Evolutionary conservation across 768 basidiomycete genomes (phyloP), one percentile per base, ranked within the genome.

Genomic region (Psilocybe tampanensis): DNA sequence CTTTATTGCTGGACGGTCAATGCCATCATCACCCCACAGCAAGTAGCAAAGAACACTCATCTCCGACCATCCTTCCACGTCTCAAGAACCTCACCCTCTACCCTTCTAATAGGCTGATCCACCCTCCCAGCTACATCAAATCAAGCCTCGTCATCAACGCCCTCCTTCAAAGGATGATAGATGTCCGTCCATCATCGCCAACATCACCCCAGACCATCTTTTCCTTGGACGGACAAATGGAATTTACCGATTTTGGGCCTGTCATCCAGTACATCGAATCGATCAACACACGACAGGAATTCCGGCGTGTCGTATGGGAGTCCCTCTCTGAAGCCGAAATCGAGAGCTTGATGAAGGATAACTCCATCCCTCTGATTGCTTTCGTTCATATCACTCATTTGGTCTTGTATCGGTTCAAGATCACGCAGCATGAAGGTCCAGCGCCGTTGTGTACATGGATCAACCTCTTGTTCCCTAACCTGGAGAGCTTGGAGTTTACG

Each of bases 201-300:
- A 9, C 24, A 4, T 52, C 41, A 1, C 17, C 8, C 13, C 39
- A 13, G 4, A 39, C 60, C 17, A 15, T 32, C 4, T 60, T 56
- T 33, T 24, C 58, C 11, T 59, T 66, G 7, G 62, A 66, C 22
- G 60, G 53, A 1, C 62, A 66, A 21, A 60, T 59, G 52, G 65
- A 66, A 19, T 63, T 60, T 42, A 66, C 56, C 15, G 62, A 63
- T 23, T 61, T 66, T 21, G 58, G 41, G 6, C 44, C 60, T 8
- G 62, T 62, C 17, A 48, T 45, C 8, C 47, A 36, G 7, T 64
- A 60, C 26, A 54, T 63, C 26, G 32, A 63, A 12, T 17, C 58
- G 12, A 45, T 63, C 21, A 56, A 53, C 42, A 54, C 53, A 17
- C 22, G 45, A 3, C 11, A 15, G 21, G 49, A 55, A 33, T 60